Evolutionary conservation across 768 basidiomycete species (phyloP), one percentile per base, ranked within the genome.

Genomic region (Mycena amicta): DNA sequence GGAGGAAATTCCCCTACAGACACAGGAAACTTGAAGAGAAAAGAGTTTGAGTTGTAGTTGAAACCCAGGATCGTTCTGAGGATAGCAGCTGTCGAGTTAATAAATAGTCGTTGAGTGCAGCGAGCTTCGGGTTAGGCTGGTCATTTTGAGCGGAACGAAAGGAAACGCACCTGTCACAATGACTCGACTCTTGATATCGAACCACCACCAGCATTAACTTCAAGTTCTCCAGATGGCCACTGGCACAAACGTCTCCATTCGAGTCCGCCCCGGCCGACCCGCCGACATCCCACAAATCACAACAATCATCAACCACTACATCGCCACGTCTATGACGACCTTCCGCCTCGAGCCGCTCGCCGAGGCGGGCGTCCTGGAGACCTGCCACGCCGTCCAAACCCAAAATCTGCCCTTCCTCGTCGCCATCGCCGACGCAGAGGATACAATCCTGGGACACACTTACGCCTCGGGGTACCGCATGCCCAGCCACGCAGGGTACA

Each of bases 221-320:
- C n/a, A n/a, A n/a, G n/a, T n/a, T n/a, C n/a, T n/a, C n/a, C n/a
- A n/a, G n/a, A n/a, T n/a, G n/a, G n/a, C n/a, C n/a, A n/a, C n/a
- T 37, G 33, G 33, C 33, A 37, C 33, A 8, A 37, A 18, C 33
- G 11, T 41, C 49, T 57, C 53, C 50, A 57, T 55, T 5, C 62
- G 68, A 18, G 33, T 37, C 33, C 33, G 33, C 25, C 55, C 40
- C 40, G 66, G 61, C 13, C 55, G 57, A 1, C 12, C 20, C 0
- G 39, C 41, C 20, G 66, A 68, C 51, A 51, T 68, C 6, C 46
- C 59, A 2, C 61, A 55, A 37, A 64, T 67, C 50, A 55, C 67
- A 4, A 31, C 27, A 11, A 68, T 67, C 33, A 50, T 64, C 52
- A 70, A 70, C 27, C 61, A 64, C 53, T 66, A 67, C 41, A 65